phyloP scores from a whole-genome alignment of 768 basidiomycete genomes.

The Ramaria sp. region DNA sequence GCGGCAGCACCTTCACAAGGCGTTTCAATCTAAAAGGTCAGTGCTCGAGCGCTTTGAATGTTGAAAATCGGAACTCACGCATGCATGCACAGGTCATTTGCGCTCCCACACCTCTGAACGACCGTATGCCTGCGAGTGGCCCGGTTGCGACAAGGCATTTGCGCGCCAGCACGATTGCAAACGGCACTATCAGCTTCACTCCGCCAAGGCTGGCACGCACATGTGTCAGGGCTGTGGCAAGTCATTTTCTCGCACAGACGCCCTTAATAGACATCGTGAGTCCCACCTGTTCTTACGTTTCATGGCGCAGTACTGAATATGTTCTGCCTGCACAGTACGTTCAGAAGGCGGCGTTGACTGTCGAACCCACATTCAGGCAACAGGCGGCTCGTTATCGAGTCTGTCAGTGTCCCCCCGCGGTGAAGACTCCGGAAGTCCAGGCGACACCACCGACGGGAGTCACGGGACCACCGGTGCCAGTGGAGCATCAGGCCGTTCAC shows the following conservation, averaged over 20 bases:
- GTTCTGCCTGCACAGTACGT: constrained; percentile 42
- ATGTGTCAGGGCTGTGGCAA: constrained; percentile 89
- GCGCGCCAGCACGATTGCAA: constrained; percentile 97
- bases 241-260: constrained; percentile 89
- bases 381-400: background rate
- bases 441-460: constrained; percentile 16
- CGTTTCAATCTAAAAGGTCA: constrained; percentile 79
- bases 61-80: constrained; percentile 8
- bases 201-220: constrained; percentile 73
- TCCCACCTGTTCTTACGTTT: constrained; percentile 15
- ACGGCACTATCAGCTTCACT: constrained; percentile 85
- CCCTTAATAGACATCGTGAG: constrained; percentile 82
- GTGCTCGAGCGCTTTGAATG: constrained; percentile 3
- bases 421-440: background rate
- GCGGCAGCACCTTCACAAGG: constrained; percentile 94
- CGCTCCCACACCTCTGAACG: constrained; percentile 93
- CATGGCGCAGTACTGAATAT: constrained; percentile 1
- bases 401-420: background rate
- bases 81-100: constrained; percentile 56
- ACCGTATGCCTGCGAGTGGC: constrained; percentile 89
- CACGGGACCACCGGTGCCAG: constrained; percentile 9
- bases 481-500: background rate
- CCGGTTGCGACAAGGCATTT: constrained; percentile 90
- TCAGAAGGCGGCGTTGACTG: constrained; percentile 81
- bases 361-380: constrained; percentile 28